phyloP scores from a whole-genome alignment of 176 grass and related monocot species.

The Oryza meridionalis region DNA sequence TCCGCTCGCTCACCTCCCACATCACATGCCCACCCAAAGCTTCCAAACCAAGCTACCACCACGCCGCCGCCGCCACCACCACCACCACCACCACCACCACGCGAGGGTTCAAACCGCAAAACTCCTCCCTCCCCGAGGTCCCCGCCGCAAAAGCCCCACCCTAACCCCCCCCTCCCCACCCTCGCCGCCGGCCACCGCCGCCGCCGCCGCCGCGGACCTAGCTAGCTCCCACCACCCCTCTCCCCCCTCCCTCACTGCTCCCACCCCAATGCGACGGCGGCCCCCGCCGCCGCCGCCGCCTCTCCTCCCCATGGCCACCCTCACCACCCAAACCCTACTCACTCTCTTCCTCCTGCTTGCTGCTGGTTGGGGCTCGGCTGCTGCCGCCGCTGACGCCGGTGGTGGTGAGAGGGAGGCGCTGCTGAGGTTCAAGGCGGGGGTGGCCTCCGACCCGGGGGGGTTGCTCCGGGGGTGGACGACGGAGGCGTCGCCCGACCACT shows the following conservation, averaged over 20 bases:
- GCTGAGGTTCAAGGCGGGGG: conserved; percentile 62
- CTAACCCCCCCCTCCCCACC: neutral
- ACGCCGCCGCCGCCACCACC: neutral
- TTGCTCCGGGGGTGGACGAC: conserved; percentile 62
- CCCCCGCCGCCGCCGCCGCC: conserved; percentile 45
- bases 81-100: conserved; percentile 12
- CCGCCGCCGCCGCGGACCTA: conserved; percentile 17
- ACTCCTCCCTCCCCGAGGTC: conserved; percentile 32
- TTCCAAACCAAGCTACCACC: conserved; percentile 45
- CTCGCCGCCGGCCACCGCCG: conserved; percentile 31
- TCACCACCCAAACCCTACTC: neutral
- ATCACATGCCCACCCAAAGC: conserved; percentile 34
- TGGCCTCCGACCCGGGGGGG: conserved; percentile 55
- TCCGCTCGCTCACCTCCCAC: neutral
- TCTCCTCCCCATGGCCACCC: conserved; percentile 23
- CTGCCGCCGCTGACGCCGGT: neutral
- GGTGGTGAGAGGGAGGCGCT: conserved; percentile 49
- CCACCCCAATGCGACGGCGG: conserved; percentile 57
- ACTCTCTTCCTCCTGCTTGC: conserved; percentile 13
- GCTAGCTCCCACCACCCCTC: neutral
- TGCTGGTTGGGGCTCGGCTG: conserved; percentile 13
- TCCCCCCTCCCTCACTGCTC: conserved; percentile 32
- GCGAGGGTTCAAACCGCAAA: conserved; percentile 45
- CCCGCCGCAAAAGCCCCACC: conserved; percentile 48
- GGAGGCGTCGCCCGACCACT: conserved; percentile 42